Evolutionary conservation across 169 alveolate genomes (phyloP).

Genomic region (Cryptosporidium canis): DNA sequence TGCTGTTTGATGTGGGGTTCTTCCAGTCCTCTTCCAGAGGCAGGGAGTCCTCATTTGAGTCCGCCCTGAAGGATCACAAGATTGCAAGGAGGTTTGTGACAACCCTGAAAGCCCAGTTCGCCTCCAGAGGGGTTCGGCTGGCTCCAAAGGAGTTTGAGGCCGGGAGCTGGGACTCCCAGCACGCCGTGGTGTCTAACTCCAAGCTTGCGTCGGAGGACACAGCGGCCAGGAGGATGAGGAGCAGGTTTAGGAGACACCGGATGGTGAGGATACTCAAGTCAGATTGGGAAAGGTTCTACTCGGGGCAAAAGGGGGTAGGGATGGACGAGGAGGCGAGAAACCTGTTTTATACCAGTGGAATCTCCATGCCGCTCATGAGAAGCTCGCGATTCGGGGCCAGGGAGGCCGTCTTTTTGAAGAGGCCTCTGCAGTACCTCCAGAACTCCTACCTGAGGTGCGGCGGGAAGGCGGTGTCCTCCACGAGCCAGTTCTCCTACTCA

Average conservation of each 20-base stretch:
- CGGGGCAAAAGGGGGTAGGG: constrained; percentile 9
- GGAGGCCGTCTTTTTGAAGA: constrained; percentile 36
- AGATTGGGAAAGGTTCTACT: constrained; percentile 40
- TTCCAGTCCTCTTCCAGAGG: constrained; percentile 37
- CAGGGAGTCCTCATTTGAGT: constrained; percentile 32
- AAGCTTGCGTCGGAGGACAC: constrained; percentile 36
- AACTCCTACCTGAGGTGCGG: constrained; percentile 34
- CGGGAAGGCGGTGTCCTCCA: background rate
- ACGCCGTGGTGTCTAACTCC: background rate
- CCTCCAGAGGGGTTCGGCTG: constrained; percentile 12
- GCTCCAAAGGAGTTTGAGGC: constrained; percentile 21
- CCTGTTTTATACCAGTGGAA: constrained; percentile 39
- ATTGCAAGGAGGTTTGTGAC: constrained; percentile 35
- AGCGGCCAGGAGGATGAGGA: constrained; percentile 17
- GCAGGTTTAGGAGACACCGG: constrained; percentile 9
- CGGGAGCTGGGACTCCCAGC: constrained; percentile 28
- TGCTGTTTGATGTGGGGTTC: constrained; percentile 32
- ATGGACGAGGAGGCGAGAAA: constrained; percentile 65
- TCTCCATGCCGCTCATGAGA: constrained; percentile 37
- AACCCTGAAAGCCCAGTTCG: constrained; percentile 31
- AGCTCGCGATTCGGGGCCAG: constrained; percentile 24
- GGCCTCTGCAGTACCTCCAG: constrained; percentile 29
- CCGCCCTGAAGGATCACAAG: constrained; percentile 9
- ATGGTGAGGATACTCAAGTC: constrained; percentile 29
- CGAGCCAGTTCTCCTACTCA: background rate